Conservation (phyloP, 345 rosid species). For the Litchi chinensis region DNA sequence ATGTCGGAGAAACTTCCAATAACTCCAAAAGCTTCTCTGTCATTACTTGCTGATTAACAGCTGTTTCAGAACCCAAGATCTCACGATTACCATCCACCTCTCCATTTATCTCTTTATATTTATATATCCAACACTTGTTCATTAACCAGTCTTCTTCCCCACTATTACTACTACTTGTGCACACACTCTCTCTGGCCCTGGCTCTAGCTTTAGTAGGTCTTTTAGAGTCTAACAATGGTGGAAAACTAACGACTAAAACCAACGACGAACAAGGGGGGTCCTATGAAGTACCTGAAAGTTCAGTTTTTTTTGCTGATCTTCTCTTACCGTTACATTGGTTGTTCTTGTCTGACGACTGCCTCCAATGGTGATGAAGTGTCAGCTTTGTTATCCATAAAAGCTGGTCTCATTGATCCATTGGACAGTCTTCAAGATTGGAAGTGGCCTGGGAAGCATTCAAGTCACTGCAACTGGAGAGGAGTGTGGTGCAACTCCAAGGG, state of each 20-base stretch:
- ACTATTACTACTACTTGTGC: neutral
- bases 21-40: slow-evolving; percentile 51
- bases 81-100: slow-evolving; percentile 38
- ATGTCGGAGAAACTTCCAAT: slow-evolving; percentile 65
- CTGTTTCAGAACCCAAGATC: slow-evolving; percentile 54
- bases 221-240: slow-evolving; percentile 29
- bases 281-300: slow-evolving; percentile 28
- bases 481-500: slow-evolving; percentile 70
- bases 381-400: slow-evolving; percentile 59
- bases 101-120: slow-evolving; percentile 30
- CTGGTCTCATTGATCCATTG: slow-evolving; percentile 62
- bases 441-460: slow-evolving; percentile 23
- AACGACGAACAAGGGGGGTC: slow-evolving; percentile 31
- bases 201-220: neutral
- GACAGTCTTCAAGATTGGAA: slow-evolving; percentile 72
- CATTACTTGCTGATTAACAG: slow-evolving; percentile 47
- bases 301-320: slow-evolving; percentile 39
- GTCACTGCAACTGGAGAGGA: slow-evolving; percentile 87
- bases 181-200: neutral
- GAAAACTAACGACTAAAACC: slow-evolving; percentile 29
- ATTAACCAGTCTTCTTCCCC: slow-evolving; percentile 39
- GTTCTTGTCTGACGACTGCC: slow-evolving; percentile 30
- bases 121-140: slow-evolving; percentile 33
- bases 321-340: slow-evolving; percentile 45
- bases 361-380: slow-evolving; percentile 41